Evolutionary conservation across 2,329 filamentous ascomycete species (phyloP).

Genomic region (Penicillium griseofulvum): DNA sequence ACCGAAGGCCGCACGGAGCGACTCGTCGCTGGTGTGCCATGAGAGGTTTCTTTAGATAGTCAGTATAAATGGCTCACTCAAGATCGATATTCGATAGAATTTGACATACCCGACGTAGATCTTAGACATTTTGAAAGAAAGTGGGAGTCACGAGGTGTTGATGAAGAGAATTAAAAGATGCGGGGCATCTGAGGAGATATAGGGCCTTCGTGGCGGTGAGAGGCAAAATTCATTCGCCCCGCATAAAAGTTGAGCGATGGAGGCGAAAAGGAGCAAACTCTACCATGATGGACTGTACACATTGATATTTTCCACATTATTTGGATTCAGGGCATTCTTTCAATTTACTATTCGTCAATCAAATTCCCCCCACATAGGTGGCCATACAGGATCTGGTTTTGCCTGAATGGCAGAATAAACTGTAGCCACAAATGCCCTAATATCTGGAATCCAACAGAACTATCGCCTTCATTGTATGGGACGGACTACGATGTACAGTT

Average conservation of each 20-base stretch:
- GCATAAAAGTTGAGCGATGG: neutral
- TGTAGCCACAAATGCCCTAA: neutral
- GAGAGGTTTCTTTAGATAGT: conserved; percentile 10
- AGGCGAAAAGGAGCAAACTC: neutral
- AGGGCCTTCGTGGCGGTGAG: conserved; percentile 5
- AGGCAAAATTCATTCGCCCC: conserved; percentile 4
- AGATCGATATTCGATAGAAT: neutral
- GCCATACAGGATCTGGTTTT: neutral
- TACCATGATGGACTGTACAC: neutral
- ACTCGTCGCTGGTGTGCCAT: conserved; percentile 13
- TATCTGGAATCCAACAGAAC: neutral
- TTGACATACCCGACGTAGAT: conserved; percentile 17
- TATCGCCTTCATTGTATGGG: neutral
- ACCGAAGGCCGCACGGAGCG: conserved; percentile 9
- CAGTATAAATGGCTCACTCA: neutral
- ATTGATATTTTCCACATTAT: neutral
- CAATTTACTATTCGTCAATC: neutral
- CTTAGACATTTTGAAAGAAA: conserved; percentile 15
- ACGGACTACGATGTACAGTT: neutral
- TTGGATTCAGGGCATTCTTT: neutral
- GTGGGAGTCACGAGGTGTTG: neutral
- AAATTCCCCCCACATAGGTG: neutral
- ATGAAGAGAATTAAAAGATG: conserved; percentile 11
- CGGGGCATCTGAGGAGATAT: conserved; percentile 8
- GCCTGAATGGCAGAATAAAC: neutral